These are phyloP conservation scores for Termitomyces sp. DNA, from an alignment of 768 basidiomycete genomes.

Conservation along the genomic window DNA sequence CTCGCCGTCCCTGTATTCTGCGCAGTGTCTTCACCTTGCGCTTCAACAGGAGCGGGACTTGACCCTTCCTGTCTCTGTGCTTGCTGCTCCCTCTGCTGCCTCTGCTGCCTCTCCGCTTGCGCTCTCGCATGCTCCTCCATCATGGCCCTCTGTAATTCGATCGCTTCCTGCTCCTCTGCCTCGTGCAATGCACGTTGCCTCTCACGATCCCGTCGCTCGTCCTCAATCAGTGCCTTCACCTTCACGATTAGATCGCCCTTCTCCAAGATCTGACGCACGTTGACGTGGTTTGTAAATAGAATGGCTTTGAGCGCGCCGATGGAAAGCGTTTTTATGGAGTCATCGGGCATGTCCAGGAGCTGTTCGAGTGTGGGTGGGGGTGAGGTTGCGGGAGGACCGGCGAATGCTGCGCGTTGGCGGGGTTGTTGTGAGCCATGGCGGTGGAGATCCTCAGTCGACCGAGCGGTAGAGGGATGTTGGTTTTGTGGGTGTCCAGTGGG, in stretches of 20 bases:
- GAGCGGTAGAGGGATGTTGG: constrained; percentile 17
- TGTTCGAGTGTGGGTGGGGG: constrained; percentile 62
- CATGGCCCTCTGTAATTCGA: constrained; percentile 25
- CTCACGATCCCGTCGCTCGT: constrained; percentile 53
- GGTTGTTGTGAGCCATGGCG: constrained; percentile 18
- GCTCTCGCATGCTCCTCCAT: constrained; percentile 17
- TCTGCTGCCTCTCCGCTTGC: constrained; percentile 24
- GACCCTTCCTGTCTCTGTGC: constrained; percentile 9
- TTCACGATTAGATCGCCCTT: constrained; percentile 79
- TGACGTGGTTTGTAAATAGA: constrained; percentile 78
- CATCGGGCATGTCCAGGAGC: constrained; percentile 56
- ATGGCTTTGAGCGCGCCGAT: constrained; percentile 74
- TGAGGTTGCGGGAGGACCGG: constrained; percentile 25
- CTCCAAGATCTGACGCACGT: constrained; percentile 75
- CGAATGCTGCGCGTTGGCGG: constrained; percentile 38
- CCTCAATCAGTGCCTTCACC: constrained; percentile 58
- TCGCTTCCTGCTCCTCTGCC: constrained; percentile 35
- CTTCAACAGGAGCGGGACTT: neutral
- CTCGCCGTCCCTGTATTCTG: constrained; percentile 3
- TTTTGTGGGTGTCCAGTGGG: constrained; percentile 18
- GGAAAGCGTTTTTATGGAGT: constrained; percentile 54
- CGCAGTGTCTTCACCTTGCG: neutral
- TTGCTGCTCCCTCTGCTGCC: constrained; percentile 13
- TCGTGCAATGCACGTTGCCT: constrained; percentile 40
- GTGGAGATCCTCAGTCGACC: constrained; percentile 16